A percentile compares a stretch with the other conserved stretches of the same genome.
Evolutionary conservation across 2,329 filamentous ascomycete genomes (phyloP).

Genomic region (Sarocladium kiliense): DNA sequence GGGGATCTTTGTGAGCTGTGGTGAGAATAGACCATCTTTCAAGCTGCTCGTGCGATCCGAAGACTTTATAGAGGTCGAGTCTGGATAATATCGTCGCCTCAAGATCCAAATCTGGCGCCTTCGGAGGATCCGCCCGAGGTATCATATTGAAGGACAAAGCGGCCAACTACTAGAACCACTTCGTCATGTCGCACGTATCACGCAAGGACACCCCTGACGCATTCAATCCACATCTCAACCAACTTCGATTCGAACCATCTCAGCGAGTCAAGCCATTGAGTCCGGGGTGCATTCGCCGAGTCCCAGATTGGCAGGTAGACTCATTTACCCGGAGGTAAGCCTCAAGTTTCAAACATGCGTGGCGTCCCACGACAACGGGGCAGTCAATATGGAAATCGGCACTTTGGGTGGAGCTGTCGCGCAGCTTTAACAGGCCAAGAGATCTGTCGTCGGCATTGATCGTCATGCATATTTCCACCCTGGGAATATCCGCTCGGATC

Average conservation of each 20-base stretch:
- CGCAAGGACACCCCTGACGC: background rate
- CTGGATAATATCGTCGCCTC: too few relatives aligned
- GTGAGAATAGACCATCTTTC: too few relatives aligned
- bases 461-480: background rate
- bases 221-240: background rate
- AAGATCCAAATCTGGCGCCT: background rate
- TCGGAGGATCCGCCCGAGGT: background rate
- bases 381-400: conserved; percentile 4
- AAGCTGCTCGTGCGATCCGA: too few relatives aligned
- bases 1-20: background rate
- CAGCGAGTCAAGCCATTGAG: background rate
- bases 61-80: background rate
- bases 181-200: background rate
- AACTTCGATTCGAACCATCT: background rate
- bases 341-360: conserved; percentile 4
- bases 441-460: conserved; percentile 8
- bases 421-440: conserved; percentile 5
- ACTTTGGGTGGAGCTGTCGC: conserved; percentile 6
- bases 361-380: background rate
- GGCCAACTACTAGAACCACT: background rate
- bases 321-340: conserved; percentile 4
- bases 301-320: background rate
- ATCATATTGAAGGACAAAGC: background rate
- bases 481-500: conserved; percentile 1
- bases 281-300: conserved; percentile 7